Evolutionary conservation across 306 rosid species (phyloP).

Genomic region (cucumber (Cucumis sativus)): DNA sequence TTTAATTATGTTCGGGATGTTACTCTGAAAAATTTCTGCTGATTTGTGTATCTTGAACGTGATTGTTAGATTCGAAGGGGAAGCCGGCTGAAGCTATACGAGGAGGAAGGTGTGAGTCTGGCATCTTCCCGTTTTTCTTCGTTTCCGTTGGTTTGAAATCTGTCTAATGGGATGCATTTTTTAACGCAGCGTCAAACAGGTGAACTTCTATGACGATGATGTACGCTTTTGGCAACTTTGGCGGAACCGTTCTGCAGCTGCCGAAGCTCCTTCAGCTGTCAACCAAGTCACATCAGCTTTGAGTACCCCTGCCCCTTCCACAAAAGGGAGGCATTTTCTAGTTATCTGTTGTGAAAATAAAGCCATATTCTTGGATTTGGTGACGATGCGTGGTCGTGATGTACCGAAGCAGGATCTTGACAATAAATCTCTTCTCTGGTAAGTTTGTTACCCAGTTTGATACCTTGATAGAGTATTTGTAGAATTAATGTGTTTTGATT

Average conservation of each 20-base stretch:
- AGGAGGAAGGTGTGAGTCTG: conserved; percentile 71
- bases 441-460: conserved; percentile 19
- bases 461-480: neutral
- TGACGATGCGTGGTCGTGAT: conserved; percentile 98
- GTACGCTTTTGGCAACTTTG: conserved; percentile 97
- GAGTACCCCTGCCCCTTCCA: conserved; percentile 75
- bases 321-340: conserved; percentile 96
- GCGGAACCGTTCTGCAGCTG: conserved; percentile 85
- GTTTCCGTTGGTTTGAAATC: conserved; percentile 11
- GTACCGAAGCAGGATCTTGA: conserved; percentile 96
- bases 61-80: conserved; percentile 59
- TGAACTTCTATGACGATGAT: conserved; percentile 80
- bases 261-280: conserved; percentile 85
- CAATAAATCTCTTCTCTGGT: conserved; percentile 88
- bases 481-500: neutral
- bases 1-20: neutral
- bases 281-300: conserved; percentile 54
- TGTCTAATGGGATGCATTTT: conserved; percentile 5
- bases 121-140: conserved; percentile 8
- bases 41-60: conserved; percentile 3
- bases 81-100: conserved; percentile 95
- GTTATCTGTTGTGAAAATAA: conserved; percentile 93
- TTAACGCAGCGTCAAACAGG: conserved; percentile 83
- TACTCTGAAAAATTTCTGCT: neutral
- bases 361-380: conserved; percentile 95